A percentile compares a stretch with the other conserved stretches of the same genome.
These are phyloP conservation scores for Amylostereum areolatum DNA, from an alignment of 1,284 basidiomycete genomes.

Conservation along the genomic window DNA sequence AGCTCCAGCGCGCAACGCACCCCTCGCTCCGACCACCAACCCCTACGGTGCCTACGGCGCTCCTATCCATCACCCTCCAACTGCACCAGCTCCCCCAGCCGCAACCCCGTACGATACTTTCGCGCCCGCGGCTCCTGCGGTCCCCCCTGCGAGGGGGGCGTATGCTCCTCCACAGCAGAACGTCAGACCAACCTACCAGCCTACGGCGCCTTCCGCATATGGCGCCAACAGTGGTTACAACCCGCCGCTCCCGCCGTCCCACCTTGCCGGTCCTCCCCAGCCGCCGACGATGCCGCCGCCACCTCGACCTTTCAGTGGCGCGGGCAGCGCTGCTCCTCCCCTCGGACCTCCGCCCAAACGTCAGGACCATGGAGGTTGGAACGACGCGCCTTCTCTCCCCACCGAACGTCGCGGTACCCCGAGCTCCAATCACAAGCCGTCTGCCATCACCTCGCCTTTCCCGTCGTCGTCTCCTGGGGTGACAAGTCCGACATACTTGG, in stretches of 20 bases:
- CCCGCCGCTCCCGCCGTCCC: slow-evolving; percentile 16
- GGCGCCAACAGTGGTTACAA: slow-evolving; percentile 16
- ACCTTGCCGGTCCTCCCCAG: slow-evolving; percentile 19
- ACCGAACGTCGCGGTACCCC: slow-evolving; percentile 43
- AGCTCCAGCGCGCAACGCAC: slow-evolving; percentile 5
- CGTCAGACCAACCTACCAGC: slow-evolving; percentile 18
- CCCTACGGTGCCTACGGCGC: slow-evolving; percentile 5
- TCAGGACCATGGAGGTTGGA: slow-evolving; percentile 81
- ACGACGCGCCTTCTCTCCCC: slow-evolving; percentile 70
- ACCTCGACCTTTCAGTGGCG: slow-evolving; percentile 19
- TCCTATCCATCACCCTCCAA: slow-evolving; percentile 9
- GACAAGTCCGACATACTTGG: slow-evolving; percentile 38
- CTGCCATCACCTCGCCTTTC: slow-evolving; percentile 86
- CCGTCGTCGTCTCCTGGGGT: slow-evolving; percentile 54
- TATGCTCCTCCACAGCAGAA: slow-evolving; percentile 14
- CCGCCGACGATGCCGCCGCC: slow-evolving; percentile 21
- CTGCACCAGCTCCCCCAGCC: slow-evolving; percentile 10
- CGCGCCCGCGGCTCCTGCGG: neutral
- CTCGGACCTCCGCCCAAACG: slow-evolving; percentile 45
- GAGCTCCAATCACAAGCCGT: slow-evolving; percentile 47
- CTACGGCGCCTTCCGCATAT: slow-evolving; percentile 14
- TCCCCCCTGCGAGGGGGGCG: neutral
- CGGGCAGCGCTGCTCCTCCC: slow-evolving; percentile 17
- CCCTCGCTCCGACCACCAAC: slow-evolving; percentile 25
- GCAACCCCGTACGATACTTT: slow-evolving; percentile 3